Base-by-base conservation (phyloP, 164 flowering plant species). In the Euptelea pleiosperma region DNA sequence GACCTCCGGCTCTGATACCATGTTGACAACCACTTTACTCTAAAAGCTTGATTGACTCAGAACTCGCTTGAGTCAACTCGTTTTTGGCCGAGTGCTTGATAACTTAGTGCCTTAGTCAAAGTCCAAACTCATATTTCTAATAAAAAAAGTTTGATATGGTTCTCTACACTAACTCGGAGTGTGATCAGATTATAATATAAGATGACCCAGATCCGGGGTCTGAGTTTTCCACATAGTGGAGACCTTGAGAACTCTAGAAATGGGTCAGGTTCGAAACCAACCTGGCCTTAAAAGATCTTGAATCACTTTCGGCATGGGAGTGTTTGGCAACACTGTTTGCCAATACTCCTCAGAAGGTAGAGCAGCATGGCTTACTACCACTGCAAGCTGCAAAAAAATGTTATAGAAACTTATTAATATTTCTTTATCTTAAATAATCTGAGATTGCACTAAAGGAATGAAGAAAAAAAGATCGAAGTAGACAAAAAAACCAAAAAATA, bases 221-320 rank as follows among this genome's bases (percentile, higher is more conserved):
- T 3, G 10, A 8, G 19, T 24, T 37, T 18, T n/a, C n/a, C n/a
- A n/a, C n/a, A n/a, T n/a, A n/a, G n/a, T n/a, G n/a, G n/a, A n/a
- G n/a, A n/a, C n/a, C n/a, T n/a, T n/a, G n/a, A n/a, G n/a, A n/a
- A n/a, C n/a, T n/a, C n/a, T n/a, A n/a, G n/a, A 44, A 28, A 14
- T 1, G 2, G 42, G 11, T 14, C 2, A 2, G 33, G 7, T 14
- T 12, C 12, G 16, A 52, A 8, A 35, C 15, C 15, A 21, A 43
- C 77, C 70, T 26, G 73, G 60, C 12, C n/a, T 22, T 54, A 75
- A 66, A 36, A 60, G 65, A 24, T 63, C 62, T 11, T 34, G 67
- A 22, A 75, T 41, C 7, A 71, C 60, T 61, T 64, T 51, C 2
- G 79, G 82, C 68, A 78, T 73, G 5, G 65, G 73, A 39, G 73